Conservation (phyloP, 2,329 filamentous ascomycete genomes). For the Raffaelea ambrosiae region DNA sequence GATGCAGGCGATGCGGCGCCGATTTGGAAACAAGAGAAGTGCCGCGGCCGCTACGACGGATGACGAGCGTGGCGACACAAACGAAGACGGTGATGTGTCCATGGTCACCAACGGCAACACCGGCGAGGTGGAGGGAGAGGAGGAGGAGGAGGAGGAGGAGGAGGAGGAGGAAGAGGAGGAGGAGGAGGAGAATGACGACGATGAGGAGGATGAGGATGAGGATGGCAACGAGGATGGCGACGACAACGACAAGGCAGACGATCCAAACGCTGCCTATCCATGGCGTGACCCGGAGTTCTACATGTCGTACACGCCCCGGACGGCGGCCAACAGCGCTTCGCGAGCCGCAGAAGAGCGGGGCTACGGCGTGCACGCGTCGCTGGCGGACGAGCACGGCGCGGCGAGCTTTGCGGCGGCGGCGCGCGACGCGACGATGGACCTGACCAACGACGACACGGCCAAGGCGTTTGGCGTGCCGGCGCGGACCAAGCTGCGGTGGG, state of each 20-base stretch:
- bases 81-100: constrained; percentile 21
- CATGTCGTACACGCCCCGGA: constrained; percentile 90
- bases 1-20: constrained; percentile 57
- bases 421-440: constrained; percentile 83
- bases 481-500: constrained; percentile 79
- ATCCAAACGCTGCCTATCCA: constrained; percentile 33
- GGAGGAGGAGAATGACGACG: constrained; percentile 21
- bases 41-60: constrained; percentile 40
- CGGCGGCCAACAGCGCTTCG: constrained; percentile 42
- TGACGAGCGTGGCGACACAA: constrained; percentile 52
- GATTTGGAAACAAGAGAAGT: constrained; percentile 47
- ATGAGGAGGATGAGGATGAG: constrained; percentile 21
- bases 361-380: constrained; percentile 81
- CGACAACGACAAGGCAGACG: constrained; percentile 22
- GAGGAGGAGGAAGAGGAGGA: too few relatives aligned
- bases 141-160: background rate
- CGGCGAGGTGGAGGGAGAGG: background rate
- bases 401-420: constrained; percentile 81
- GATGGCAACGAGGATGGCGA: constrained; percentile 29
- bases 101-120: background rate
- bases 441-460: constrained; percentile 77
- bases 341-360: constrained; percentile 73
- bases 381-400: constrained; percentile 21
- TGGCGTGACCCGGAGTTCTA: constrained; percentile 85
- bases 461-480: constrained; percentile 72